Percentiles rank a stretch among this genome's conserved stretches.
Evolutionary conservation across 805 yeast species (phyloP).

Genomic region (Pichia nakasei): DNA sequence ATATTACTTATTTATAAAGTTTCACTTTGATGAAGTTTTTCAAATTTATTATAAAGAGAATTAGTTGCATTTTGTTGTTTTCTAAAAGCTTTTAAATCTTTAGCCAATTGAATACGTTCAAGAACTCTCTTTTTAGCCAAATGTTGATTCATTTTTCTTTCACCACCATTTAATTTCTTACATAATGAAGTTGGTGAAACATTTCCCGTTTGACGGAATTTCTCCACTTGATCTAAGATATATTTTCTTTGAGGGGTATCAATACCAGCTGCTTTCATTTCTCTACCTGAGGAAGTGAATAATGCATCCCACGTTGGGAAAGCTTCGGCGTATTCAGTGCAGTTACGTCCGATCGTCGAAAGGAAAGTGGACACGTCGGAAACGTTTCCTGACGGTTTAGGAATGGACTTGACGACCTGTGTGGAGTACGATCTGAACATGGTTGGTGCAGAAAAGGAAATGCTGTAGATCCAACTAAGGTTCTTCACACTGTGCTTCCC

Average conservation of each 20-base stretch:
- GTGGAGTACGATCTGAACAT: not conserved
- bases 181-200: conserved; percentile 30
- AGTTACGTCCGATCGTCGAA: conserved; percentile 67
- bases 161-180: conserved; percentile 78
- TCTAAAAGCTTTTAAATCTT: conserved; percentile 21
- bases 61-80: conserved; percentile 13
- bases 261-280: conserved; percentile 69
- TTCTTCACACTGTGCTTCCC: too few relatives aligned
- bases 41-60: conserved; percentile 15
- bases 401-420: conserved; percentile 20
- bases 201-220: conserved; percentile 40
- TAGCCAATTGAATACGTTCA: conserved; percentile 34
- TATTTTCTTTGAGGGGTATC: conserved; percentile 66
- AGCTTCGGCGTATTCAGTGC: conserved; percentile 54
- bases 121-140: conserved; percentile 52
- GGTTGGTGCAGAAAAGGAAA: not conserved
- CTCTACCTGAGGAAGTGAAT: conserved; percentile 43
- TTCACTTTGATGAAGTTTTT: conserved; percentile 17
- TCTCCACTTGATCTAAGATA: conserved; percentile 64
- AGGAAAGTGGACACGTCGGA: conserved; percentile 73
- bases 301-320: conserved; percentile 71
- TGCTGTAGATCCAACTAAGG: too few relatives aligned
- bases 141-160: conserved; percentile 63
- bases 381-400: conserved; percentile 42
- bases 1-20: not conserved